These are phyloP conservation scores for Pilatotrama ljubarskyi DNA, from an alignment of 768 basidiomycete species.

Conservation along the genomic window DNA sequence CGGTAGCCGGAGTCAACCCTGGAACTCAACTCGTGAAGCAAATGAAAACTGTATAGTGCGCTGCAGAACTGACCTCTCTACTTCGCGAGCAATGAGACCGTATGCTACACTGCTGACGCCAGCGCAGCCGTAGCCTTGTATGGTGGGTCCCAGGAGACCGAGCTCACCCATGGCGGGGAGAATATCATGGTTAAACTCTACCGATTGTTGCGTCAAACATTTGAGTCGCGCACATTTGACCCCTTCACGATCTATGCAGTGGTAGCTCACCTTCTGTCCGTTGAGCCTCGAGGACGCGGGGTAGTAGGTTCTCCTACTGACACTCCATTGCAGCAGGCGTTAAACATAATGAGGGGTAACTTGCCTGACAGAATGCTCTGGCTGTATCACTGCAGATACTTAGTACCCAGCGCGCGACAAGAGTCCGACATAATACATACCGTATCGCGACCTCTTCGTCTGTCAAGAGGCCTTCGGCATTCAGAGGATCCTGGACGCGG, in stretches of 20 bases:
- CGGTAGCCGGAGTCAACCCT: constrained; percentile 97
- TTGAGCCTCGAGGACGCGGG: constrained; percentile 89
- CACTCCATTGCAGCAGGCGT: not conserved
- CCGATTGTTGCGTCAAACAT: not conserved
- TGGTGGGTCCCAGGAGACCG: constrained; percentile 90
- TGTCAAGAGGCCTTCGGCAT: constrained; percentile 74
- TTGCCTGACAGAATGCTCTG: constrained; percentile 74
- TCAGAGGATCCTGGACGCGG: constrained; percentile 71
- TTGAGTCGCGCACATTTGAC: too few relatives aligned
- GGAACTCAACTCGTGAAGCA: not conserved
- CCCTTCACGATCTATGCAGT: not conserved
- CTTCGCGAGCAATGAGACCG: constrained; percentile 90
- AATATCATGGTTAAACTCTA: constrained; percentile 76
- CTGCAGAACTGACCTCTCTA: constrained; percentile 65
- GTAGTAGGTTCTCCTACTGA: constrained; percentile 71
- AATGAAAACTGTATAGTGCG: not conserved
- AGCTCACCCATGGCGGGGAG: constrained; percentile 91
- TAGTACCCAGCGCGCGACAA: not conserved
- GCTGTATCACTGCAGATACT: constrained; percentile 65
- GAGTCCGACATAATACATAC: constrained; percentile 41
- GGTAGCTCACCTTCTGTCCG: constrained; percentile 71
- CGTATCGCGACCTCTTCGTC: constrained; percentile 90
- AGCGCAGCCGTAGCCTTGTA: constrained; percentile 91
- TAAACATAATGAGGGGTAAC: constrained; percentile 12
- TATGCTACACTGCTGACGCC: constrained; percentile 91